Evolutionary conservation across 129 eudicot genomes (phyloP), one percentile per base, ranked within the genome.

Genomic region (Flaveria linearis): DNA sequence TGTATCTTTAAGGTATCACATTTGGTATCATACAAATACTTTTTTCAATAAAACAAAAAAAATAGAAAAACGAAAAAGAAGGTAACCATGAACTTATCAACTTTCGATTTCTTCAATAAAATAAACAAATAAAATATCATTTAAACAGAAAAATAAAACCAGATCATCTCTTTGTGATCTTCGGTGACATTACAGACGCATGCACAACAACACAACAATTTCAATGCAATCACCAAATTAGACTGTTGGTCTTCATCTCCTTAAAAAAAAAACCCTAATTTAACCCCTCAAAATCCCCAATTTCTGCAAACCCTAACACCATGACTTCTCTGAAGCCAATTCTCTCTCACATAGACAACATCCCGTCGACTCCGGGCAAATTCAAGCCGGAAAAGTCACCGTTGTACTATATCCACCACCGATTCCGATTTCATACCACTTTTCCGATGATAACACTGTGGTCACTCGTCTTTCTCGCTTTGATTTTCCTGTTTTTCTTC

Each of bases 291-390:
- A 36, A 36, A 36, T 5, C 41, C 41, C 41, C 7, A 53, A 51
- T 30, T 71, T 51, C 68, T 25, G 23, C 58, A 72, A 72, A 30
- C 50, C 15, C 82, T 18, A 13, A n/a, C 57, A 79, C 23, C 52
- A 80, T 88, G 93, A 75, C 90, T 1, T 85, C 81, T 61, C 26
- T 81, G 50, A 88, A 88, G 68, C 84, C 93, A 2, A 83, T 85
- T 17, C 79, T 81, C n/a, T 73, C 87, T 3, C 84, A 85, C 67
- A 69, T 80, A 12, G 94, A 82, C 72, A 78, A 79, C 82, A 80
- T 84, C 65, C 90, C 94, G 3, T 79, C 91, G 16, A 84, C 94
- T 6, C 86, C 88, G 42, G 93, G 93, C 7, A 88, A 88, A 74
- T 86, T 86, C 76, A 86, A 89, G 69, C 78, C 81, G 60, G 87